A percentile compares a stretch with the other conserved stretches of the same genome.
phyloP scores from a whole-genome alignment of 202 grass and related monocot species.

The Eragrostis tef region DNA sequence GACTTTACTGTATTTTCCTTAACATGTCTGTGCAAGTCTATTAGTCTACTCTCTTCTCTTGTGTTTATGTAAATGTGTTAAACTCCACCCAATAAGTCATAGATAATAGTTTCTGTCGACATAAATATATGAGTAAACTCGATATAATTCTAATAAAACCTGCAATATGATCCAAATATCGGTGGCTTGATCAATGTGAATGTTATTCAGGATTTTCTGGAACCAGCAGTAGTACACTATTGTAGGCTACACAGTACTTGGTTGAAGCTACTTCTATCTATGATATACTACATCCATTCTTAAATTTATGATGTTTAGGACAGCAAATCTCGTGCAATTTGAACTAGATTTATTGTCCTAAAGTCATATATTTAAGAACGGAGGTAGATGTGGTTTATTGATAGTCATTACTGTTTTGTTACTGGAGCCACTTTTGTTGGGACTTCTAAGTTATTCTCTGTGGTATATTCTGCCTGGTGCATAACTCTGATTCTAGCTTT shows the following conservation, averaged over 20 bases:
- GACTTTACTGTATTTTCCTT: not conserved
- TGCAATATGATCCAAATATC: not conserved
- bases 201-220: constrained; percentile 1
- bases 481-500: not conserved
- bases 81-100: not conserved
- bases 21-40: not conserved
- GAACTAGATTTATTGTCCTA: too few species aligned
- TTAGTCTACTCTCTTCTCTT: not conserved
- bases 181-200: not conserved
- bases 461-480: not conserved
- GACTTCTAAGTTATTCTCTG: not conserved
- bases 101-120: not conserved
- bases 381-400: not conserved
- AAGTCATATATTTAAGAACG: too few species aligned
- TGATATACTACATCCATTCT: not conserved
- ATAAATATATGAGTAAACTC: not conserved
- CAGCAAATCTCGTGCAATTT: too few species aligned
- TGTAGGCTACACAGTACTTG: not conserved
- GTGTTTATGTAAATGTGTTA: not conserved
- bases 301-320: too few species aligned
- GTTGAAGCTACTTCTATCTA: not conserved
- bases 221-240: constrained; percentile 10
- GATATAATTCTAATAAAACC: not conserved
- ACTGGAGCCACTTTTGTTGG: not conserved
- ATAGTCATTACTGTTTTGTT: not conserved